These are phyloP conservation scores for Pelagomonas calceolata DNA, from an alignment of 108 stramenopile genomes.

Conservation along the genomic window DNA sequence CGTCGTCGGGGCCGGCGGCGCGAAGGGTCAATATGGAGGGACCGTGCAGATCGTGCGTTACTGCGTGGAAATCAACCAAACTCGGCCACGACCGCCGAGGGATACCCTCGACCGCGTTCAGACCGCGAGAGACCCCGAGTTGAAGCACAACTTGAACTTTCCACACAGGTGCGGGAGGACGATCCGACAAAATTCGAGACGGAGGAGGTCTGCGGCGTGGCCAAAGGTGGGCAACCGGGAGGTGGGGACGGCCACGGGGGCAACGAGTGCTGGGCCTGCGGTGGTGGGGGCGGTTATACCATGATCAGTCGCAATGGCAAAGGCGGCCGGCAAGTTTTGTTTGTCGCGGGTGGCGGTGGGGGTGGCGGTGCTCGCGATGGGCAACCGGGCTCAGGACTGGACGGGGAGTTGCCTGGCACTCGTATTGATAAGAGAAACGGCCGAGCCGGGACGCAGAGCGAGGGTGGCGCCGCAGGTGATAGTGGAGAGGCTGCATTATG, in stretches of 20 bases:
- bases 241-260: constrained; percentile 40
- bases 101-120: too few relatives aligned
- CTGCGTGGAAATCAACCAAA: too few relatives aligned
- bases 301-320: constrained; percentile 13
- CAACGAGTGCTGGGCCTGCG: constrained; percentile 34
- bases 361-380: constrained; percentile 39
- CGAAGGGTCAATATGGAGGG: constrained; percentile 27
- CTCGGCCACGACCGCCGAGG: too few relatives aligned
- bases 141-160: too few relatives aligned
- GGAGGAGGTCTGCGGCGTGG: constrained; percentile 25
- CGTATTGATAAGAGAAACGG: constrained; percentile 37
- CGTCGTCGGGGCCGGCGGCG: constrained; percentile 35
- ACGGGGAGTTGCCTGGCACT: constrained; percentile 32
- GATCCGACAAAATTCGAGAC: constrained; percentile 13
- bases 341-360: constrained; percentile 43
- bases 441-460: constrained; percentile 19
- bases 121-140: too few relatives aligned
- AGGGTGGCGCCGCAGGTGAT: constrained; percentile 39
- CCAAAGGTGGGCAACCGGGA: constrained; percentile 38
- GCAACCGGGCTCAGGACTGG: constrained; percentile 29
- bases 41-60: constrained; percentile 7
- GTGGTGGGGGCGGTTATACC: constrained; percentile 41
- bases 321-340: constrained; percentile 14
- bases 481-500: constrained; percentile 30
- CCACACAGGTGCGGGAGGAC: too few relatives aligned